Evolutionary conservation across 257 asterid species (phyloP).

Genomic region (Przewalskia tangutica): DNA sequence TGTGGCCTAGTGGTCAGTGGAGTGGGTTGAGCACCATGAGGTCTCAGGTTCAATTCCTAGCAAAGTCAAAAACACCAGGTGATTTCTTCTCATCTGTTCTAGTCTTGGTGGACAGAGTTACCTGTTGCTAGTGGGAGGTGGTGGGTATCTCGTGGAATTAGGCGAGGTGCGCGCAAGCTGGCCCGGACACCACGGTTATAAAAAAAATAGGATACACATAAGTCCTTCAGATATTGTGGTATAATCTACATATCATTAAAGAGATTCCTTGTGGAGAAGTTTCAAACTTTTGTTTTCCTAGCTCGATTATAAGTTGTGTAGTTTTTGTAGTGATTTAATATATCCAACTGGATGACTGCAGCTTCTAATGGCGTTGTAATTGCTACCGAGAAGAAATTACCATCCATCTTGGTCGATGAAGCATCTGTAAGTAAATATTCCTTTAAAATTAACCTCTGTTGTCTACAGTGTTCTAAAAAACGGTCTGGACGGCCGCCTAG

Average conservation of each 20-base stretch:
- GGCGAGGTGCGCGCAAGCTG: no score
- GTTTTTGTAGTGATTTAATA: neutral
- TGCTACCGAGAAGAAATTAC: slow-evolving; percentile 96
- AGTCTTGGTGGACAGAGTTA: no score
- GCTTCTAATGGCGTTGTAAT: slow-evolving; percentile 99
- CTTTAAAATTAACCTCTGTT: neutral
- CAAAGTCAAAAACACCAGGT: no score
- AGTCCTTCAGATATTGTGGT: neutral
- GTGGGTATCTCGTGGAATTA: no score
- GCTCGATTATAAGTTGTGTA: neutral
- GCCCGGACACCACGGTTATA: no score
- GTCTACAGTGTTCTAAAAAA: no score
- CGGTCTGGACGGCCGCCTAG: no score
- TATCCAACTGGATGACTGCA: slow-evolving; percentile 25
- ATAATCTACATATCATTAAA: neutral
- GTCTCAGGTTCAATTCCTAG: no score
- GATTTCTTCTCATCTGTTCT: no score
- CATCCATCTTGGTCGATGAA: slow-evolving; percentile 96
- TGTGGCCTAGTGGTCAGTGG: no score
- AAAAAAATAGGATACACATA: neutral
- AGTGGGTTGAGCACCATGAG: no score
- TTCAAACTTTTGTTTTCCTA: neutral
- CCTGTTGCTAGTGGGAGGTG: no score
- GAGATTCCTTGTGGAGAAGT: neutral
- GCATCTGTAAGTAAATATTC: slow-evolving; percentile 67